Percentiles rank a stretch among this genome's conserved stretches.
These are phyloP conservation scores for Tillandsia leiboldiana DNA, from an alignment of 176 grass and related monocot species.

Conservation along the genomic window DNA sequence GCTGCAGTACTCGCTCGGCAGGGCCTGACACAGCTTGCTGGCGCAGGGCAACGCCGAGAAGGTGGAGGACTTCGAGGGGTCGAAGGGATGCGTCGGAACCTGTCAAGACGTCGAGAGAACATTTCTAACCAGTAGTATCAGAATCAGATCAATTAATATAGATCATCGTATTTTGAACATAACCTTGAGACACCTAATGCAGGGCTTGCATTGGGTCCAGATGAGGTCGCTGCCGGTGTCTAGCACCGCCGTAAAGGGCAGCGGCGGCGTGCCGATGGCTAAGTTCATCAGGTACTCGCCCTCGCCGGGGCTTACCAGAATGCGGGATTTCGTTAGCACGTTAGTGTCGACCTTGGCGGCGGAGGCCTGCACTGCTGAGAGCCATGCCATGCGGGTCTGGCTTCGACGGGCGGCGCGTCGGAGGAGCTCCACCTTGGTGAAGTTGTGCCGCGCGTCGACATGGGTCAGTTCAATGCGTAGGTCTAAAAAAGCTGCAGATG, in stretches of 20 bases:
- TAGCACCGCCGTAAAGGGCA: slow-evolving; percentile 11
- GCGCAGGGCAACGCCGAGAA: slow-evolving; percentile 42
- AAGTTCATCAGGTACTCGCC: slow-evolving; percentile 47
- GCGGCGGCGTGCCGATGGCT: slow-evolving; percentile 51
- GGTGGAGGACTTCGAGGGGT: slow-evolving; percentile 36
- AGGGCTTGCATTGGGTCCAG: slow-evolving; percentile 40
- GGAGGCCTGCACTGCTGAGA: slow-evolving; percentile 16
- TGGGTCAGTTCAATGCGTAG: slow-evolving; percentile 31
- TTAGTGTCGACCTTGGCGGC: not conserved
- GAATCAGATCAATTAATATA: no score
- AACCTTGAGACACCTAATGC: slow-evolving; percentile 23
- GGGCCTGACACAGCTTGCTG: slow-evolving; percentile 34
- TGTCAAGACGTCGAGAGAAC: no score
- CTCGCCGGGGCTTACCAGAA: slow-evolving; percentile 28
- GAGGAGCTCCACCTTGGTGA: slow-evolving; percentile 38
- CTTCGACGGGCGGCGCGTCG: slow-evolving; percentile 32
- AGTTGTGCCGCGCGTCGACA: slow-evolving; percentile 31
- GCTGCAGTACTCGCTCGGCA: slow-evolving; percentile 26
- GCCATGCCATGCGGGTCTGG: slow-evolving; percentile 31
- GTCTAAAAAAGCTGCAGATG: not conserved
- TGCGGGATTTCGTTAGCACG: not conserved
- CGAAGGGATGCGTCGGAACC: slow-evolving; percentile 28
- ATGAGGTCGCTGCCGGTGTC: slow-evolving; percentile 16
- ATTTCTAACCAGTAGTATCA: no score
- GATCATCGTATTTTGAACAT: no score